Conservation (phyloP, 306 rosid species). For the apple (Malus domestica) region ASM211411v1 NC_041795.1:11488001-11488500, state of each 20-base stretch:
- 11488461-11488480: too few species aligned
- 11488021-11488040: background rate
- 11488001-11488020: background rate
- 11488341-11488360: rapidly evolving
- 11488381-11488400: too few species aligned
- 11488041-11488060: background rate
- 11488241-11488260: too few species aligned
- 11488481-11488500: too few species aligned
- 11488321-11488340: too few species aligned
- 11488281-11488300: background rate
- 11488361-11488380: too few species aligned
- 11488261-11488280: background rate
- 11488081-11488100: background rate
- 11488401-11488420: too few species aligned
- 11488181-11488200: background rate
- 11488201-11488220: background rate
- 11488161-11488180: background rate
- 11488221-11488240: too few species aligned
- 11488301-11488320: too few species aligned
- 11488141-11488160: background rate
- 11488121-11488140: background rate
- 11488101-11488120: background rate
- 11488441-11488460: too few species aligned
- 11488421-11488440: too few species aligned
- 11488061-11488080: background rate